These are phyloP conservation scores for Hypericum perforatum DNA, from an alignment of 345 rosid species.

Conservation along the genomic window DNA sequence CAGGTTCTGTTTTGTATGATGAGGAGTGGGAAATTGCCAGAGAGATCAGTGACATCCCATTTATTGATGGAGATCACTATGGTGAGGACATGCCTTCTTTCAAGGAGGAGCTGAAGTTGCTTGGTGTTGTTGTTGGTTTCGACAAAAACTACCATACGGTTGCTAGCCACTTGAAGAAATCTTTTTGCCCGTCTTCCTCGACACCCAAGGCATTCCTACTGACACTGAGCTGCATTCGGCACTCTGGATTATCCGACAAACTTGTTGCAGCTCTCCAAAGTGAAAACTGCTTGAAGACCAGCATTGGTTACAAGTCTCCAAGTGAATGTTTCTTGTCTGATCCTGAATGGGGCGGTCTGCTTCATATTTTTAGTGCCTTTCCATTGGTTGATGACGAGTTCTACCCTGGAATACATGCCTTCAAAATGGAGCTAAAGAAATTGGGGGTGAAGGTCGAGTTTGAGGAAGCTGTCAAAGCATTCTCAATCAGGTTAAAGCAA, in stretches of 20 bases:
- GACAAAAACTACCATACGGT: too few relatives aligned
- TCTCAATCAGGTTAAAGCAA: conserved; percentile 27
- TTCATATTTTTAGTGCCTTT: conserved; percentile 35
- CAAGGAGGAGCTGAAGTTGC: too few relatives aligned
- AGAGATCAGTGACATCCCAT: too few relatives aligned
- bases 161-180: too few relatives aligned
- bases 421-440: conserved; percentile 31
- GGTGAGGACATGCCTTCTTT: too few relatives aligned
- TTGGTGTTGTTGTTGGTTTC: too few relatives aligned
- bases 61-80: too few relatives aligned
- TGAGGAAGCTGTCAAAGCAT: conserved; percentile 32
- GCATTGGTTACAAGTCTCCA: conserved; percentile 35
- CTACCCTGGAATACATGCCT: conserved; percentile 29
- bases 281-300: conserved; percentile 40
- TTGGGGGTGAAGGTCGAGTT: conserved; percentile 39
- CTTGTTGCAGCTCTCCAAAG: conserved; percentile 18
- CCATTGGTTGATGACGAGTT: conserved; percentile 30
- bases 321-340: conserved; percentile 44
- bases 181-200: too few relatives aligned
- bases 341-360: conserved; percentile 46
- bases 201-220: too few relatives aligned
- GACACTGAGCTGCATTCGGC: too few relatives aligned
- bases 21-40: too few relatives aligned
- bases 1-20: too few relatives aligned
- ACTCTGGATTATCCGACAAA: background rate